Base-by-base conservation (phyloP, 2,329 filamentous ascomycete species). In the Alternaria arborescens region DNA sequence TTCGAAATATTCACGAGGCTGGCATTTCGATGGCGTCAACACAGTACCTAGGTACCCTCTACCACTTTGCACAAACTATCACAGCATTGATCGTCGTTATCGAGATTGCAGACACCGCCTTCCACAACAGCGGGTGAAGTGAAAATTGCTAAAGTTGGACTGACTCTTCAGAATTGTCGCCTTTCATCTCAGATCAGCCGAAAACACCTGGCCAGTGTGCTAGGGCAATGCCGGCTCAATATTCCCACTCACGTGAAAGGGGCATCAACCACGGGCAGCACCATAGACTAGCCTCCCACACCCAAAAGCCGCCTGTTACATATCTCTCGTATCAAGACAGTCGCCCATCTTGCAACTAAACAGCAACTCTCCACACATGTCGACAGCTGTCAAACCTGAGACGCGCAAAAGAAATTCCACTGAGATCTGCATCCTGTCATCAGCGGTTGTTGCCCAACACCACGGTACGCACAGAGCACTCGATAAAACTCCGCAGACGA, bases 171-270 rank as follows among this genome's bases (percentile, higher is more conserved):
- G 43, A 51, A 34, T 36, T 36, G 56, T 56, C 60, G 61, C 55
- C 60, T 62, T 68, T 68, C 66, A 62, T 62, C 51, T 67, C 55
- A 65, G 65, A 67, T 76, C 72, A 74, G 73, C 73, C 73, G 72
- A 77, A 73, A 71, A 70, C 58, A 60, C 52, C 58, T 56, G 58
- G 52, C 58, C 58, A 51, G 69, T 64, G 59, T 59, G 60, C 66
- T 64, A 68, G 68, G 63, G 63, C 66, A 60, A 54, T 65, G 63
- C 62, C 67, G 61, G 65, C 65, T 65, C 61, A 67, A 54, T 68
- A 60, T 66, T 46, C 30, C n/a, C n/a, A 18, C 57, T 68, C 73
- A 74, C 72, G 70, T 74, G 71, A 72, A 76, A 74, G 71, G 67
- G 69, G 71, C 59, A 30, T 58, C 50, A 46, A 32, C 51, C 26